phyloP scores from a whole-genome alignment of 352 stramenopile species.

The Pythium folliculosum region DNA sequence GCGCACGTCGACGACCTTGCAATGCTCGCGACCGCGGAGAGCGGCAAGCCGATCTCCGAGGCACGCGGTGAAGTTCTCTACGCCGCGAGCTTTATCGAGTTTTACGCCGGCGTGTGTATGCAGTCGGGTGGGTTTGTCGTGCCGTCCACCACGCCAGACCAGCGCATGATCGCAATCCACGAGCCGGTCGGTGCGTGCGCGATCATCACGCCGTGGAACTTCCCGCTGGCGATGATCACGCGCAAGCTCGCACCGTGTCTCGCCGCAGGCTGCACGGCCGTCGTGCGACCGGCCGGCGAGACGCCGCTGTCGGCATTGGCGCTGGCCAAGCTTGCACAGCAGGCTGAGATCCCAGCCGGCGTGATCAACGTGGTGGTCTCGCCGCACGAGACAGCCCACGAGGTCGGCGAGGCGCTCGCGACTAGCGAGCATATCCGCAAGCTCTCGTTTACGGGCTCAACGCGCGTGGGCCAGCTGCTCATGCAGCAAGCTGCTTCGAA shows the following conservation, averaged over 20 bases:
- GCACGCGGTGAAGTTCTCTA: conserved; percentile 94
- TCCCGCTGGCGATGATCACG: conserved; percentile 98
- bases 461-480: conserved; percentile 74
- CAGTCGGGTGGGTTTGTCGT: conserved; percentile 87
- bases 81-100: conserved; percentile 94
- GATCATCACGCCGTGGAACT: conserved; percentile 99
- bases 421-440: conserved; percentile 83
- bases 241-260: conserved; percentile 95
- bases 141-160: conserved; percentile 42
- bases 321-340: conserved; percentile 86
- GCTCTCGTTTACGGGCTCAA: conserved; percentile 91
- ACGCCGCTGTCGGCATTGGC: conserved; percentile 96
- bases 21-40: conserved; percentile 95
- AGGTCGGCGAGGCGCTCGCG: conserved; percentile 83
- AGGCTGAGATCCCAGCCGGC: conserved; percentile 82
- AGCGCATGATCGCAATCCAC: conserved; percentile 77
- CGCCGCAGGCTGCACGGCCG: conserved; percentile 92
- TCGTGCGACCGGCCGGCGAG: conserved; percentile 96
- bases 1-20: conserved; percentile 75
- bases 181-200: conserved; percentile 95
- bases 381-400: conserved; percentile 56
- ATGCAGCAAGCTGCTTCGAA: conserved; percentile 78
- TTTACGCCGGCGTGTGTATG: conserved; percentile 94
- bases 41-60: conserved; percentile 95
- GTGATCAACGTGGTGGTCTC: conserved; percentile 91